phyloP scores from a whole-genome alignment of 23 red algal genomes.

The Gracilaria caudata region DNA sequence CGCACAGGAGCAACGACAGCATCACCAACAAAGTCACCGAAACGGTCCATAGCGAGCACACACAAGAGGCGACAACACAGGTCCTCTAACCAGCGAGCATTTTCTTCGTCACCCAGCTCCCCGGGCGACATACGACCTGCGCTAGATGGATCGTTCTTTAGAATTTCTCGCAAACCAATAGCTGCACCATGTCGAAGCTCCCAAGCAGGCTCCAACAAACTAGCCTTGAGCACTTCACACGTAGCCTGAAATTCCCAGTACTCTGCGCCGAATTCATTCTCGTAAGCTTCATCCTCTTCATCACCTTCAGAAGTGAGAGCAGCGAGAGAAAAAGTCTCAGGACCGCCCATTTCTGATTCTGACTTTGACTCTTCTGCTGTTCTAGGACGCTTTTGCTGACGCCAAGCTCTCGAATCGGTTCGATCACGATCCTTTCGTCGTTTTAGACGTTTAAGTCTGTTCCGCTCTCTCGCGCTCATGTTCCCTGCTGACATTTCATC shows the following conservation, averaged over 20 bases:
- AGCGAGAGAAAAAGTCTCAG: slow-evolving; percentile 47
- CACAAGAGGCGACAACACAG: slow-evolving; percentile 83
- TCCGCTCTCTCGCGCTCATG: slow-evolving; percentile 68
- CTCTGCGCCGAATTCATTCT: slow-evolving; percentile 39
- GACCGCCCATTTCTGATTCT: slow-evolving; percentile 6
- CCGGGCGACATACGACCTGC: slow-evolving; percentile 54
- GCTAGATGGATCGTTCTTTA: slow-evolving; percentile 63
- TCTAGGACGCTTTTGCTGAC: slow-evolving; percentile 40
- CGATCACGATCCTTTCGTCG: slow-evolving; percentile 50
- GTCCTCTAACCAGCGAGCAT: slow-evolving; percentile 82
- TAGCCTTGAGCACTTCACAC: slow-evolving; percentile 70
- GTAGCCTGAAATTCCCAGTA: slow-evolving; percentile 73
- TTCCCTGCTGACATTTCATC: slow-evolving; percentile 52
- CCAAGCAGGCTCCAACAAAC: slow-evolving; percentile 77
- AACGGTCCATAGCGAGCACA: slow-evolving; percentile 95
- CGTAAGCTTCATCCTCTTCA: slow-evolving; percentile 64
- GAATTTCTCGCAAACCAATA: slow-evolving; percentile 86
- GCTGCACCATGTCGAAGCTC: slow-evolving; percentile 94
- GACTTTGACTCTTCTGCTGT: not conserved
- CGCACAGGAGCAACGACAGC: slow-evolving; percentile 93
- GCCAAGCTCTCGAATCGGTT: not conserved
- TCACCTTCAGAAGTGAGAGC: slow-evolving; percentile 34
- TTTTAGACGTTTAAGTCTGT: slow-evolving; percentile 73
- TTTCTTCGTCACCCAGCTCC: slow-evolving; percentile 53
- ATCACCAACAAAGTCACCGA: slow-evolving; percentile 94